These are phyloP conservation scores for Cetraspora pellucida DNA, from an alignment of 192 early-diverging fungal species.

Conservation along the genomic window DNA sequence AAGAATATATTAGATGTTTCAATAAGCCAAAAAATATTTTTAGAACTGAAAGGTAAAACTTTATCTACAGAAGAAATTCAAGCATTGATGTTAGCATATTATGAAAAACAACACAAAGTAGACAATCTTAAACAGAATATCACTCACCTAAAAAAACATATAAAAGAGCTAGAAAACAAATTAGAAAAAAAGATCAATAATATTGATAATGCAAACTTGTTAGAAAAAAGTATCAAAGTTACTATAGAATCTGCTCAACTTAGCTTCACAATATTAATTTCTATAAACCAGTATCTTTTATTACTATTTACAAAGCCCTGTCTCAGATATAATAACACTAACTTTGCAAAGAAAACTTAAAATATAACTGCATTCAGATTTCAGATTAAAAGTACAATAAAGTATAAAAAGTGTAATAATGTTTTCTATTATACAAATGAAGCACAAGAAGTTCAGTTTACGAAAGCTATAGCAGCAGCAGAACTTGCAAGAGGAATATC, in stretches of 20 bases:
- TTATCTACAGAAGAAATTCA: too few relatives aligned
- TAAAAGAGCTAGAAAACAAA: too few relatives aligned
- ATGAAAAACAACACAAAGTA: too few relatives aligned
- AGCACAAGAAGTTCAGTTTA: background rate
- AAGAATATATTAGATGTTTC: too few relatives aligned
- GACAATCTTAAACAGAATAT: too few relatives aligned
- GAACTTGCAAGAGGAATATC: background rate
- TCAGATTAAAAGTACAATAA: background rate
- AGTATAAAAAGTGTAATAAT: background rate
- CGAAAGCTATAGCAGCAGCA: background rate
- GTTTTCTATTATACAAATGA: background rate
- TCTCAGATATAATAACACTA: background rate
- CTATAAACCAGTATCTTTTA: background rate
- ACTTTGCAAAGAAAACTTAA: background rate
- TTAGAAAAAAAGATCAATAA: too few relatives aligned
- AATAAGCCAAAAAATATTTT: too few relatives aligned
- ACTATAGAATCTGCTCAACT: background rate
- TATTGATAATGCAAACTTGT: too few relatives aligned
- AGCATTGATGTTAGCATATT: too few relatives aligned
- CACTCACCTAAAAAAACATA: too few relatives aligned
- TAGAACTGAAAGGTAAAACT: too few relatives aligned
- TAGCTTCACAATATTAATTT: background rate
- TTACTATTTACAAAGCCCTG: background rate
- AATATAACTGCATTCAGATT: background rate
- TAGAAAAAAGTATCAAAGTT: background rate